phyloP scores from a whole-genome alignment of 2,329 filamentous ascomycete species.

The Fusarium sororula region DNA sequence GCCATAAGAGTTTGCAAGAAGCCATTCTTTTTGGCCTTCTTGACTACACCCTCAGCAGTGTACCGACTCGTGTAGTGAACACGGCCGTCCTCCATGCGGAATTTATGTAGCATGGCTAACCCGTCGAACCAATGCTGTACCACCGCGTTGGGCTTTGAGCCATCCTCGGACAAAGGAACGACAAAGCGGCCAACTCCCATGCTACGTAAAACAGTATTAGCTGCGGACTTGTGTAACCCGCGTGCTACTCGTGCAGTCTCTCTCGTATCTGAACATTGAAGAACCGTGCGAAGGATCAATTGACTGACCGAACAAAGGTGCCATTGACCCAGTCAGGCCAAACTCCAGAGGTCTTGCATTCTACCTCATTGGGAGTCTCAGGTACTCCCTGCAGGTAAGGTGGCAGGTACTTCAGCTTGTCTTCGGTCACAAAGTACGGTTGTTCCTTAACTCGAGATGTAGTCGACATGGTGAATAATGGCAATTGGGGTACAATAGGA shows the following conservation, averaged over 20 bases:
- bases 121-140: background rate
- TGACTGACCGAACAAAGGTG: background rate
- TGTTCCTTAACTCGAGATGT: background rate
- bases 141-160: background rate
- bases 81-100: background rate
- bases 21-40: background rate
- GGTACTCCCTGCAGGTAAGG: background rate
- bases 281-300: fast-evolving
- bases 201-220: fast-evolving
- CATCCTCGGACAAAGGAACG: background rate
- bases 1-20: background rate
- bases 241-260: background rate
- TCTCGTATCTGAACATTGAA: background rate
- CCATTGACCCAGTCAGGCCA: background rate
- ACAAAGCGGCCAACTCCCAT: background rate
- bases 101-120: background rate
- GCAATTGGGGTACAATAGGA: fast-evolving
- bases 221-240: background rate
- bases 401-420: background rate
- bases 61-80: background rate
- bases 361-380: background rate
- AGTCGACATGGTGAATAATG: background rate
- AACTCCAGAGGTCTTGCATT: background rate
- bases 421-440: background rate
- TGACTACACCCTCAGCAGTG: background rate